Percentiles rank a stretch among this genome's conserved stretches.
Conservation (phyloP, 2,329 filamentous ascomycete genomes). For the Curvularia spicifera region DNA sequence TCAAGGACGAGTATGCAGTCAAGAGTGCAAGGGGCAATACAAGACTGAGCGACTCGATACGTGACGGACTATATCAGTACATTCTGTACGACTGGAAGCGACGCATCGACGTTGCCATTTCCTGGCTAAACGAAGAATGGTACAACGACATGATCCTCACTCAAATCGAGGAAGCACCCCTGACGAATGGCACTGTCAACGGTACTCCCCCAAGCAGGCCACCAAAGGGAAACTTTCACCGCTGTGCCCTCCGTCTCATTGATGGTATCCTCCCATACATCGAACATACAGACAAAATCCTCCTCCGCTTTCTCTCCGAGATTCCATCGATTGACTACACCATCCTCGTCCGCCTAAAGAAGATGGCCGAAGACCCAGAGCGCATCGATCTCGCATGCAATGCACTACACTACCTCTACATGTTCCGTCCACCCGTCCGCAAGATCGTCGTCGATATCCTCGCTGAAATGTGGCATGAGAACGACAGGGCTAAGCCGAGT, state of each 20-base stretch:
- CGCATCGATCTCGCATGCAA: constrained; percentile 65
- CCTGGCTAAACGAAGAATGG: constrained; percentile 98
- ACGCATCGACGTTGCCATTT: constrained; percentile 87
- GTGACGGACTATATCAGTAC: constrained; percentile 82
- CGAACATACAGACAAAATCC: constrained; percentile 86
- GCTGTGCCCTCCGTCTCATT: constrained; percentile 79
- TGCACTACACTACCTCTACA: constrained; percentile 59
- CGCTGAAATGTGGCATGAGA: constrained; percentile 62
- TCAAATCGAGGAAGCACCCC: constrained; percentile 36
- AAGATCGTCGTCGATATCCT: constrained; percentile 64
- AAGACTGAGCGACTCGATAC: constrained; percentile 71
- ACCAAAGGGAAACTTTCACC: constrained; percentile 70
- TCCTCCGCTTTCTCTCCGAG: constrained; percentile 91
- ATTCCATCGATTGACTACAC: constrained; percentile 77
- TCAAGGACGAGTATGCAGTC: constrained; percentile 64
- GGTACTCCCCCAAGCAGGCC: constrained; percentile 50
- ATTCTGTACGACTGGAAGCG: constrained; percentile 90
- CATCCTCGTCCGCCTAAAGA: constrained; percentile 74
- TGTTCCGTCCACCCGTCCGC: constrained; percentile 63
- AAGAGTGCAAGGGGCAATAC: constrained; percentile 40
- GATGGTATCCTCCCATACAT: constrained; percentile 90
- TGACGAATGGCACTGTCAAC: constrained; percentile 50
- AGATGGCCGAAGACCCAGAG: constrained; percentile 68
- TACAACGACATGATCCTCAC: constrained; percentile 79
- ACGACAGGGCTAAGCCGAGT: constrained; percentile 55